These are phyloP conservation scores for Conringia planisiliqua DNA, from an alignment of 345 rosid species.

Conservation along the genomic window DNA sequence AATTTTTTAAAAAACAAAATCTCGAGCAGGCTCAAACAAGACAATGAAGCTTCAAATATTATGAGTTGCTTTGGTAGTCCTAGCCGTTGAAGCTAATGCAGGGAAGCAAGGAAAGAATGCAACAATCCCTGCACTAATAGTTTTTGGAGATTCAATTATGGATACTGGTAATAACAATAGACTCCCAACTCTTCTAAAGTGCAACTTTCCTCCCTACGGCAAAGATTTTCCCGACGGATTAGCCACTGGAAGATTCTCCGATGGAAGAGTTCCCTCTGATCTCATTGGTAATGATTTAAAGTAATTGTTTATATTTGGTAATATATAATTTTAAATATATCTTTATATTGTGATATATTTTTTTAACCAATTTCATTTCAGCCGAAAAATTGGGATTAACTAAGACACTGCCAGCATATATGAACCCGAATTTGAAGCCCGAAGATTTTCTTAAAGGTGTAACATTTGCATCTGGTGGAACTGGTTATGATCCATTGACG, in stretches of 20 bases:
- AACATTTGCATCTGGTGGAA: constrained; percentile 56
- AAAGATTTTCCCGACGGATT: neutral
- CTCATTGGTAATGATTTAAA: constrained; percentile 16
- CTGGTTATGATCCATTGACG: constrained; percentile 64
- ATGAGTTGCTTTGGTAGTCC: neutral
- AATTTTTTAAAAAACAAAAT: neutral
- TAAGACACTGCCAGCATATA: constrained; percentile 47
- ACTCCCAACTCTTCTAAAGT: constrained; percentile 16
- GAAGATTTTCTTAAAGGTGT: constrained; percentile 62
- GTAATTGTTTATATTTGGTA: neutral
- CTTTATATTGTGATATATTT: neutral
- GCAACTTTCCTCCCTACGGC: constrained; percentile 25
- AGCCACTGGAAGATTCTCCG: constrained; percentile 22
- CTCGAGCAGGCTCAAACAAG: neutral
- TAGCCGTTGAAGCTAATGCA: neutral
- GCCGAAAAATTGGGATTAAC: constrained; percentile 52
- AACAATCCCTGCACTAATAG: constrained; percentile 23
- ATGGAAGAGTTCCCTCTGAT: constrained; percentile 27
- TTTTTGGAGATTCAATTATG: constrained; percentile 31
- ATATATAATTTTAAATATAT: neutral
- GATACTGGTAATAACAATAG: constrained; percentile 24
- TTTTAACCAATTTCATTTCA: neutral
- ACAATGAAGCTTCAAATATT: constrained; percentile 19
- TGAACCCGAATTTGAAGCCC: constrained; percentile 36
- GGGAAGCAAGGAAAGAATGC: neutral